Percentiles rank a stretch among this genome's conserved stretches.
Conservation (phyloP, 352 stramenopile species). For the Ochromonadaceae sp. region DNA sequence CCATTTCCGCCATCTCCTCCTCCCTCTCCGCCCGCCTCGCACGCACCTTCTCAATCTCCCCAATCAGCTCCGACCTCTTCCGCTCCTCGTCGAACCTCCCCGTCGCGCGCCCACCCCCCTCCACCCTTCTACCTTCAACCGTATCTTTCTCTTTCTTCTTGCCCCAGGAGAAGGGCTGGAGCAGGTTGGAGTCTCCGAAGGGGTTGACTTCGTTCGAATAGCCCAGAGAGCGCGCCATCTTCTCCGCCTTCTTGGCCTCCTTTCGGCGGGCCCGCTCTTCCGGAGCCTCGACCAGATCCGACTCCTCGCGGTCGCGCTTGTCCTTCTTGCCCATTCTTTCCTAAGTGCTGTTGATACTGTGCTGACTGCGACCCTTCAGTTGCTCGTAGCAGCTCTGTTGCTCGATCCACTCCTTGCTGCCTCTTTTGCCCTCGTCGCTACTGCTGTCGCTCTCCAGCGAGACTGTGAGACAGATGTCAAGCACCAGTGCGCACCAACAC, state of each 20-base stretch:
- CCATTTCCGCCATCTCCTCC: conserved; percentile 80
- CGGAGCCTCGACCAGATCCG: conserved; percentile 23
- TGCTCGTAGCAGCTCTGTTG: too few species aligned
- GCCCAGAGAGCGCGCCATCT: too few species aligned
- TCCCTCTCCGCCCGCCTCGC: conserved; percentile 52
- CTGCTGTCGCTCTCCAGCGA: too few species aligned
- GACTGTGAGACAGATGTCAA: too few species aligned
- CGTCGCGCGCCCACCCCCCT: conserved; percentile 29
- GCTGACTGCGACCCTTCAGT: too few species aligned
- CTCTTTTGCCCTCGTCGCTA: too few species aligned
- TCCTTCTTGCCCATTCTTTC: too few species aligned
- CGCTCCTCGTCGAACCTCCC: neutral
- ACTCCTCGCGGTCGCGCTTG: too few species aligned
- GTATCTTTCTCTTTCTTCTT: conserved; percentile 71
- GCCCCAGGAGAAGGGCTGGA: conserved; percentile 88
- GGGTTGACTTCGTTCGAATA: conserved; percentile 98
- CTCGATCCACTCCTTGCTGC: too few species aligned
- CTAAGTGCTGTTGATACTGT: too few species aligned
- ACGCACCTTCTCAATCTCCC: conserved; percentile 89
- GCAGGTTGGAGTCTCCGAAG: conserved; percentile 92
- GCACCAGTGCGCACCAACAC: too few species aligned
- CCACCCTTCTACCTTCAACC: conserved; percentile 23
- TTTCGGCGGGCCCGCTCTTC: conserved; percentile 26
- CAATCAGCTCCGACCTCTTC: conserved; percentile 35
- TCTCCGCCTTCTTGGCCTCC: conserved; percentile 23